These are phyloP conservation scores for Hypoxylon sp. DNA, from an alignment of 2,329 filamentous ascomycete genomes.

Conservation along the genomic window DNA sequence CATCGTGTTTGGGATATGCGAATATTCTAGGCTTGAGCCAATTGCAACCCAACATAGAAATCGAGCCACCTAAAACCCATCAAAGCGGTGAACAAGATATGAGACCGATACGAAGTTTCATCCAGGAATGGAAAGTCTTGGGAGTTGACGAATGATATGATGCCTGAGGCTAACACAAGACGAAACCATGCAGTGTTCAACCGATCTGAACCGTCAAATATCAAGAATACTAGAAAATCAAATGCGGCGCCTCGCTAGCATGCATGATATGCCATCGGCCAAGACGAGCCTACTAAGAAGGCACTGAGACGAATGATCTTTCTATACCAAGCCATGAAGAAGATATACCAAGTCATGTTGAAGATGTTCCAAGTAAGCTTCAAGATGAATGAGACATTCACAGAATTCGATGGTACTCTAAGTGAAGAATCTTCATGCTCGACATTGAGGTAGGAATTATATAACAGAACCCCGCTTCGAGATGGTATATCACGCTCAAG, in stretches of 20 bases:
- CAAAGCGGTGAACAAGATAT: constrained; percentile 31
- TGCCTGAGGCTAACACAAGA: not conserved
- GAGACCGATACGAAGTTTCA: not conserved
- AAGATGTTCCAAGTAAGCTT: not conserved
- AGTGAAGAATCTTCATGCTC: not conserved
- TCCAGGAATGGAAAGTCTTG: not conserved
- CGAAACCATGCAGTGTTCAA: not conserved
- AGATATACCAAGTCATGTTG: not conserved
- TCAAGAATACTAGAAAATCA: not conserved
- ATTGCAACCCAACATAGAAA: not conserved
- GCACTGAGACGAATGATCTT: not conserved
- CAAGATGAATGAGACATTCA: not conserved
- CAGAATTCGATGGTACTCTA: not conserved
- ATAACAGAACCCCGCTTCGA: constrained; percentile 14
- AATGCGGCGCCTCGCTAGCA: not conserved
- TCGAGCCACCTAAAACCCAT: not conserved
- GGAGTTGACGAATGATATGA: not conserved
- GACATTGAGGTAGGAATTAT: constrained; percentile 1
- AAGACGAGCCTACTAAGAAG: not conserved
- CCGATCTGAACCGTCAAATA: not conserved
- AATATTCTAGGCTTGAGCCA: constrained; percentile 15
- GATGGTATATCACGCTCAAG: not conserved
- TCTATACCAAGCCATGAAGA: not conserved
- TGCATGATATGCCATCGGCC: not conserved
- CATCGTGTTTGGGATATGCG: not conserved